These are phyloP conservation scores for Hibiscus syriacus DNA, from an alignment of 345 rosid species.

Conservation along the genomic window DNA sequence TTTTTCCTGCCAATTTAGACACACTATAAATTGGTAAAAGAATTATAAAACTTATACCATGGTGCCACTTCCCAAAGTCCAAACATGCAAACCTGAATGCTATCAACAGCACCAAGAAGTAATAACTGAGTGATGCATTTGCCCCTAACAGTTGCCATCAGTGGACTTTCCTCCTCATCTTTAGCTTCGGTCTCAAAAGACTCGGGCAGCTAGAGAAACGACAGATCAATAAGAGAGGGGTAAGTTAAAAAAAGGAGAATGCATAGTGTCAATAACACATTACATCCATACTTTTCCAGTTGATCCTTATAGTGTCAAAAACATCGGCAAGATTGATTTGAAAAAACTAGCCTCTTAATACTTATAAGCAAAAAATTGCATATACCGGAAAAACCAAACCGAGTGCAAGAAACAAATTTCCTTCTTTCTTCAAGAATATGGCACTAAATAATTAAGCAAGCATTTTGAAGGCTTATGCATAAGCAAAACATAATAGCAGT, in stretches of 20 bases:
- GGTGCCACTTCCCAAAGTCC: not conserved
- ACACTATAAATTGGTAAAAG: not conserved
- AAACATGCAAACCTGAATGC: constrained; percentile 56
- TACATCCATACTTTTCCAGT: not conserved
- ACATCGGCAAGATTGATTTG: too few relatives aligned
- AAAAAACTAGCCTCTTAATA: not conserved
- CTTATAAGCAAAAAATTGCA: not conserved
- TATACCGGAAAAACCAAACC: not conserved
- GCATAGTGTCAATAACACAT: not conserved
- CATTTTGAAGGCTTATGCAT: not conserved
- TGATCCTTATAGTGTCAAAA: not conserved
- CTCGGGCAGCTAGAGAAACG: constrained; percentile 35
- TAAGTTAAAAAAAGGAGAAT: not conserved
- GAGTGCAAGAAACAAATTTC: not conserved
- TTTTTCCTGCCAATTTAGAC: constrained; percentile 55
- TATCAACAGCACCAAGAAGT: constrained; percentile 62
- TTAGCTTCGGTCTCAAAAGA: constrained; percentile 37
- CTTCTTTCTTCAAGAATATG: not conserved
- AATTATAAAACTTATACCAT: not conserved
- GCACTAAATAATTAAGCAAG: not conserved
- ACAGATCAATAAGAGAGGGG: not conserved
- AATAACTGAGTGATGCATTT: constrained; percentile 68
- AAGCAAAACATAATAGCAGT: not conserved
- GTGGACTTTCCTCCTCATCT: constrained; percentile 59
- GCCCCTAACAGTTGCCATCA: constrained; percentile 56